Evolutionary conservation across 352 stramenopile genomes (phyloP).

Genomic region (Pythium aristosporum): DNA sequence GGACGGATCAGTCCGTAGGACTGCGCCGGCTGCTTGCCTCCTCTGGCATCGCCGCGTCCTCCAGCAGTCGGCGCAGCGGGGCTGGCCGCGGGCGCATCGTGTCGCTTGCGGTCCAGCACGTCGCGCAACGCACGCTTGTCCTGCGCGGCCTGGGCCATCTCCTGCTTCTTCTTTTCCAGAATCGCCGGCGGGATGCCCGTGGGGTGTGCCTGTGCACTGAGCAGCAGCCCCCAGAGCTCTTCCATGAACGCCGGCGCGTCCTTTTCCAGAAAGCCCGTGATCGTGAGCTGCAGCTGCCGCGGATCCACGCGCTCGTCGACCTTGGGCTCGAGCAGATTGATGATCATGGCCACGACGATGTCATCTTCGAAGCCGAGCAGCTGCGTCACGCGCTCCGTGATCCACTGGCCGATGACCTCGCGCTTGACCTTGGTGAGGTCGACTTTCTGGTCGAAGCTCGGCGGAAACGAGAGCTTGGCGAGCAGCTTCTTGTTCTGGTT

Average conservation of each 20-base stretch:
- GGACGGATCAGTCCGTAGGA: constrained; percentile 20
- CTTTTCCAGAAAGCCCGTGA: constrained; percentile 92
- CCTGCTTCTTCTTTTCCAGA: constrained; percentile 90
- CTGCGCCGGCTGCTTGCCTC: background rate
- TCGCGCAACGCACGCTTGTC: constrained; percentile 62
- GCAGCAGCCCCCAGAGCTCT: constrained; percentile 89
- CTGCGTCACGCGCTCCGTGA: constrained; percentile 82
- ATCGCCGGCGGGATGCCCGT: constrained; percentile 86
- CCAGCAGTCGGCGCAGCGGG: background rate
- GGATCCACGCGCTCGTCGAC: constrained; percentile 77
- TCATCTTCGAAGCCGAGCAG: constrained; percentile 92
- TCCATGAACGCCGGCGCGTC: constrained; percentile 80
- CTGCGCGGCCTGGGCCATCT: constrained; percentile 63
- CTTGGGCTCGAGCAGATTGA: constrained; percentile 83
- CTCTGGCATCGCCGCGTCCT: background rate
- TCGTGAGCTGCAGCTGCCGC: constrained; percentile 83
- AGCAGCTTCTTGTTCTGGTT: constrained; percentile 90
- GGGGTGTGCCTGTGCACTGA: constrained; percentile 86
- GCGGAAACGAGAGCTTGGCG: constrained; percentile 78
- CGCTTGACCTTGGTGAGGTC: constrained; percentile 90
- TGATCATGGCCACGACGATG: constrained; percentile 85
- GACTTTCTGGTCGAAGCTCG: constrained; percentile 75
- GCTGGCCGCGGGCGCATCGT: constrained; percentile 18
- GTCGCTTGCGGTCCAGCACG: constrained; percentile 55
- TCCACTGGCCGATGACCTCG: constrained; percentile 89